These are phyloP conservation scores for Pseudotulostoma volvatum DNA, from an alignment of 495 filamentous ascomycete species.

Conservation along the genomic window DNA sequence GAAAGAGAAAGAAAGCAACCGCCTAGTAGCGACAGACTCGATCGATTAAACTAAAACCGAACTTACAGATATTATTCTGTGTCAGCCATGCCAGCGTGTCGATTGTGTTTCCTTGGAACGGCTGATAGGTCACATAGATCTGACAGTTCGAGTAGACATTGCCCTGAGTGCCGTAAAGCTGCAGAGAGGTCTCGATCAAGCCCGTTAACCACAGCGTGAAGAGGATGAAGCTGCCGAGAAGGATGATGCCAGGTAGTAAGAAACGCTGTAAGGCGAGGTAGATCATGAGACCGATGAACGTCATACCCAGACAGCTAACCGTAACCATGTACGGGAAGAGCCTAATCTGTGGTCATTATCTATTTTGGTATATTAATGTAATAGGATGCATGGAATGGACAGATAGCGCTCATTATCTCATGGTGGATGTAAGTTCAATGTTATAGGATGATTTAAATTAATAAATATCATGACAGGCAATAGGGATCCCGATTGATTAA, in stretches of 20 bases:
- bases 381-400: too few relatives aligned
- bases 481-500: too few relatives aligned
- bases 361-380: too few relatives aligned
- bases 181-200: conserved; percentile 73
- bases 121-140: conserved; percentile 44
- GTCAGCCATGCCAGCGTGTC: conserved; percentile 74
- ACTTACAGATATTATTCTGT: conserved; percentile 73
- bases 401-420: too few relatives aligned
- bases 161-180: conserved; percentile 66
- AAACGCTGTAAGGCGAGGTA: conserved; percentile 59
- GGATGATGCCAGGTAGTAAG: conserved; percentile 76
- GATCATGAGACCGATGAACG: conserved; percentile 58
- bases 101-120: conserved; percentile 42
- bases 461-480: too few relatives aligned
- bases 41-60: too few relatives aligned
- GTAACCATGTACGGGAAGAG: conserved; percentile 88
- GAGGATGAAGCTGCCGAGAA: conserved; percentile 82
- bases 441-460: too few relatives aligned
- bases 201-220: conserved; percentile 87
- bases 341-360: conserved; percentile 36
- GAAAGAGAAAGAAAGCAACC: too few relatives aligned
- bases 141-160: conserved; percentile 71
- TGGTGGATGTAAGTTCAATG: too few relatives aligned
- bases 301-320: conserved; percentile 46
- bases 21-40: too few relatives aligned